These are phyloP conservation scores for Asterochloris sp. DNA, from an alignment of 139 green algal genomes.

Conservation along the genomic window DNA sequence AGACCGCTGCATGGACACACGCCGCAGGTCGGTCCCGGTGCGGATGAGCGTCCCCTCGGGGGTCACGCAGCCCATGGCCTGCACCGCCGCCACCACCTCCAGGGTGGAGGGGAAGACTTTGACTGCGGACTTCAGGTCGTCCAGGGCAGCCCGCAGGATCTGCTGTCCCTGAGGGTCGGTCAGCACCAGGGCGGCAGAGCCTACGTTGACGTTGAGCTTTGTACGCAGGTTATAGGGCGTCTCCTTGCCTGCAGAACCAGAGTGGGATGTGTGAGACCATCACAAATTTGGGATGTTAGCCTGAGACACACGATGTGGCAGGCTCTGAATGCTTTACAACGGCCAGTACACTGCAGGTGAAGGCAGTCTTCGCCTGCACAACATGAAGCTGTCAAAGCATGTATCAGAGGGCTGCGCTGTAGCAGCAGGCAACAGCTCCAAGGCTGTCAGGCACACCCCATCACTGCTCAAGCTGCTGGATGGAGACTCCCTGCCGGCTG, in stretches of 20 bases:
- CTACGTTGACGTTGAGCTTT: conserved; percentile 36
- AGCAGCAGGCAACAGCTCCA: too few species aligned
- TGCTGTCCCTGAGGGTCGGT: conserved; percentile 1
- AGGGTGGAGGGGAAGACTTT: conserved; percentile 20
- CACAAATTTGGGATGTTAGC: too few species aligned
- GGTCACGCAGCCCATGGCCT: conserved; percentile 48
- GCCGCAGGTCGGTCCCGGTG: conserved; percentile 32
- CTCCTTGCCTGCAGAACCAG: conserved; percentile 23
- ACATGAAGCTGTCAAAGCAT: too few species aligned
- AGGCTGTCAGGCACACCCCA: too few species aligned
- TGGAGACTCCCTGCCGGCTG: too few species aligned
- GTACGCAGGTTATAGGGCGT: conserved; percentile 55
- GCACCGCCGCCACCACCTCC: conserved; percentile 15
- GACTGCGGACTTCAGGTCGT: conserved; percentile 23
- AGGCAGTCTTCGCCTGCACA: too few species aligned
- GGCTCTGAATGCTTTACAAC: too few species aligned
- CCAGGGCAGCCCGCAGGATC: conserved; percentile 41
- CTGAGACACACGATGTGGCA: too few species aligned
- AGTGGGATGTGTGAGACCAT: too few species aligned
- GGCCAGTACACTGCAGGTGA: too few species aligned
- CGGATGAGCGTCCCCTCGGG: conserved; percentile 64
- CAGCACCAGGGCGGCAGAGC: conserved; percentile 42
- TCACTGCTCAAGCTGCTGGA: too few species aligned
- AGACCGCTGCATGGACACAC: neutral
- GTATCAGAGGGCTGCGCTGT: too few species aligned